Conservation (phyloP, 495 filamentous ascomycete species). For the Aspergillus biplanus region DNA sequence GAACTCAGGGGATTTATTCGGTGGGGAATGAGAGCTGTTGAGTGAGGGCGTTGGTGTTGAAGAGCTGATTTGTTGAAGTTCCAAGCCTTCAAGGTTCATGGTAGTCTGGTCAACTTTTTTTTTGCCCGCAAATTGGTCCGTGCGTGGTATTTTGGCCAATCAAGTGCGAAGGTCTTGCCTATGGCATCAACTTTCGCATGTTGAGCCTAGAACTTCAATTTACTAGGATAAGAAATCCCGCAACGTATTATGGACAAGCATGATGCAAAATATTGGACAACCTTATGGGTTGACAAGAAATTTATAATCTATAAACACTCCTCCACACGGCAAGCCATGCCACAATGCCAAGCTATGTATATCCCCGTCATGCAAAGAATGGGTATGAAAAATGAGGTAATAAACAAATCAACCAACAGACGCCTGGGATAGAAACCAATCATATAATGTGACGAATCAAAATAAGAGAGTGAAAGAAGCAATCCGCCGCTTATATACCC, state of each 20-base stretch:
- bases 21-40: too few species aligned
- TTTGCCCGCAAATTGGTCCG: constrained; percentile 24
- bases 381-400: constrained; percentile 24
- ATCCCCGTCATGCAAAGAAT: constrained; percentile 22
- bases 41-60: background rate
- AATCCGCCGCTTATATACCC: constrained; percentile 53
- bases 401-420: constrained; percentile 13
- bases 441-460: background rate
- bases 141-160: constrained; percentile 19
- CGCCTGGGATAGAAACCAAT: constrained; percentile 6
- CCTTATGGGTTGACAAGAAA: background rate
- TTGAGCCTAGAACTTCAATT: background rate
- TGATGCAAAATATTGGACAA: background rate
- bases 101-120: constrained; percentile 24
- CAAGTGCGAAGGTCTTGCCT: background rate
- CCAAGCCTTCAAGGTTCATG: constrained; percentile 6
- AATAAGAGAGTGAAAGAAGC: background rate
- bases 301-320: constrained; percentile 10
- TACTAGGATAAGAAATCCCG: too few species aligned
- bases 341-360: constrained; percentile 22
- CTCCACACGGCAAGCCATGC: constrained; percentile 17
- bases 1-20: too few species aligned
- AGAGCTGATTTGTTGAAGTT: background rate
- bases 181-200: background rate
- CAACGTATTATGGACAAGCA: too few species aligned